Base-by-base conservation (phyloP, 2,329 filamentous ascomycete genomes). In the Phialophora verrucosa region DNA sequence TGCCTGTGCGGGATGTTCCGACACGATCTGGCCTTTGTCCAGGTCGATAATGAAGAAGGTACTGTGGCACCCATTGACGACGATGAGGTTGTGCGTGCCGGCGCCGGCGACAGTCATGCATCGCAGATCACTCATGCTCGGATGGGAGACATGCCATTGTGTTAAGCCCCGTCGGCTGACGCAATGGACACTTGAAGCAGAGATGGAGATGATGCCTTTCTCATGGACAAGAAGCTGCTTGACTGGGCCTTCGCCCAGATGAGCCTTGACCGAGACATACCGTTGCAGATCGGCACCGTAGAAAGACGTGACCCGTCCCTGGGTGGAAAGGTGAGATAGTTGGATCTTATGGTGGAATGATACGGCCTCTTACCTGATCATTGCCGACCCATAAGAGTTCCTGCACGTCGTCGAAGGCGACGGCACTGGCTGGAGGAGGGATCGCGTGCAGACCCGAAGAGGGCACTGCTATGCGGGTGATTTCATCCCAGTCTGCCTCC, bases 301-400 rank as follows among this genome's bases (percentile, higher is more conserved):
- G 79, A 96, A 97, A 11, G 94, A 97, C 53, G 88, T 90, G 56
- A 98, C 88, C 71, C 93, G 89, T 69, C 95, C 95, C 92, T 97
- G 72, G 32, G 38, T 25, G 20, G n/a, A 60, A 31, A 66, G 35
- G 66, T 47, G 50, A 54, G 60, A 61, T 32, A 35, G 25, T 11
- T 47, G 55, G 25, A 38, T 14, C 12, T 12, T 4, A 27, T 20
- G 20, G 14, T 23, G 31, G 49, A 25, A 42, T 47, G n/a, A 23
- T 23, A 38, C 38, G n/a, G 10, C 49, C 42, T 79, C 87, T 82
- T 83, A 95, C 92, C 83, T 89, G 92, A 81, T 95, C 91, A 78
- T 95, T 96, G 55, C 93, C 96, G 2, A 89, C 88, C 95, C 96
- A 99, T 61, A 99, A 81, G 42, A 99, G 85, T 78, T 99, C 95